These are phyloP conservation scores for Fomitiporia mediterranea DNA, from an alignment of 1,284 basidiomycete genomes.

Conservation along the genomic window DNA sequence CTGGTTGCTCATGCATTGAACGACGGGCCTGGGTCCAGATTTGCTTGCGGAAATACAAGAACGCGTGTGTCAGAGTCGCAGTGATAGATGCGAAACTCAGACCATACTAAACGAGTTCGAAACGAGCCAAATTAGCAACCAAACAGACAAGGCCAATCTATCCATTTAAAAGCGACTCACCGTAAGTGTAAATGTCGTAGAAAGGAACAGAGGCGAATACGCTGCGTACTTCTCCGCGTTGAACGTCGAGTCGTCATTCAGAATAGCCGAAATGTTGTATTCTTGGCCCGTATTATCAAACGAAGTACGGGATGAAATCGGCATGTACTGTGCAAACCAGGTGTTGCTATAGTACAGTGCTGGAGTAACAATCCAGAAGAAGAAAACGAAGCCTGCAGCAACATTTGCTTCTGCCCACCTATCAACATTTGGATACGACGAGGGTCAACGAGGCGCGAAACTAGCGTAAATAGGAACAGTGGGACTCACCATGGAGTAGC, in stretches of 20 bases:
- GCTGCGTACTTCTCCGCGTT: slow-evolving; percentile 46
- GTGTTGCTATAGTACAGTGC: slow-evolving; percentile 33
- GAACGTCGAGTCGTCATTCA: slow-evolving; percentile 48
- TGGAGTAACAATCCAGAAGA: slow-evolving; percentile 52
- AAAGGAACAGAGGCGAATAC: slow-evolving; percentile 63
- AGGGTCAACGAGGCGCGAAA: too few relatives aligned
- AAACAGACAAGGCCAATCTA: slow-evolving; percentile 30
- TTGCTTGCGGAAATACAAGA: slow-evolving; percentile 35
- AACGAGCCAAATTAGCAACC: neutral
- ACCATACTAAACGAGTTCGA: slow-evolving; percentile 15
- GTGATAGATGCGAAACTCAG: slow-evolving; percentile 23
- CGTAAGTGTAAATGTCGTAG: slow-evolving; percentile 55
- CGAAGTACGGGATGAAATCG: slow-evolving; percentile 37
- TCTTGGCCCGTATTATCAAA: slow-evolving; percentile 33
- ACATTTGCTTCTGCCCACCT: slow-evolving; percentile 84
- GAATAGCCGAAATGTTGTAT: slow-evolving; percentile 44
- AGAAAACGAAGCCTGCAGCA: slow-evolving; percentile 71
- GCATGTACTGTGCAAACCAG: slow-evolving; percentile 38
- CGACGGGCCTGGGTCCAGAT: slow-evolving; percentile 30
- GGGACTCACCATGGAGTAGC: slow-evolving; percentile 64
- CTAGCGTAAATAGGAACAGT: too few relatives aligned
- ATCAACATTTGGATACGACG: too few relatives aligned
- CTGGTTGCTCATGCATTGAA: slow-evolving; percentile 23
- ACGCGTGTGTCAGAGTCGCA: slow-evolving; percentile 30
- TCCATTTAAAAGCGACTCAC: slow-evolving; percentile 35